Evolutionary conservation across 306 rosid species (phyloP).

Genomic region (Elaeagnus macrophylla): DNA sequence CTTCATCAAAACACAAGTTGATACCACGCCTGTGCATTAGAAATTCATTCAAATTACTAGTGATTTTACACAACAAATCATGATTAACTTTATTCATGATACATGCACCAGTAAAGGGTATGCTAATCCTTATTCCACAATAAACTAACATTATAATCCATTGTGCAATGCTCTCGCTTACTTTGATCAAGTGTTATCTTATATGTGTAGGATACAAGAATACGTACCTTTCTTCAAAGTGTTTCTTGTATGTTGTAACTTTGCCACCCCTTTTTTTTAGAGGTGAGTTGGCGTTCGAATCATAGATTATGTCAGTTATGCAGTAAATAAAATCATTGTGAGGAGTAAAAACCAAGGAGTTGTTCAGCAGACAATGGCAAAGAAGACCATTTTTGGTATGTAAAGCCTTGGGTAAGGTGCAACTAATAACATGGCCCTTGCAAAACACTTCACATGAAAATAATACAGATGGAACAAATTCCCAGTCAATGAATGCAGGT

Average conservation of each 20-base stretch:
- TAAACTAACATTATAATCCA: background rate
- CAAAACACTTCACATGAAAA: conserved; percentile 21
- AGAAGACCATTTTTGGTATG: conserved; percentile 35
- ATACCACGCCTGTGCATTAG: conserved; percentile 46
- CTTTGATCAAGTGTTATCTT: background rate
- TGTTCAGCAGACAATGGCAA: conserved; percentile 46
- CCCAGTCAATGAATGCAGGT: conserved; percentile 45
- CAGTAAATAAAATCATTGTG: conserved; percentile 49
- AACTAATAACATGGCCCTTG: conserved; percentile 15
- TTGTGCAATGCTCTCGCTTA: background rate
- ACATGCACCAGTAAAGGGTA: background rate
- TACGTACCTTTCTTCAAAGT: conserved; percentile 38
- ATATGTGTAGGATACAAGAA: conserved; percentile 4
- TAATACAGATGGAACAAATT: conserved; percentile 28
- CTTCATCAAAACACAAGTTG: conserved; percentile 36
- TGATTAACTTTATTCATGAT: background rate
- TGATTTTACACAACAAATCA: background rate
- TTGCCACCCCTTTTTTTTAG: conserved; percentile 30
- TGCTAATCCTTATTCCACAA: background rate
- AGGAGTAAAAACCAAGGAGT: conserved; percentile 61
- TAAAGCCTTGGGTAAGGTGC: conserved; percentile 17
- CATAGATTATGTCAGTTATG: conserved; percentile 29
- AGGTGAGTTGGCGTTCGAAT: conserved; percentile 48
- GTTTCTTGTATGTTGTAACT: conserved; percentile 43
- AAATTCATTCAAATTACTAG: conserved; percentile 7